These are phyloP conservation scores for Umbellularia californica DNA, from an alignment of 164 flowering plant species.

Conservation along the genomic window DNA sequence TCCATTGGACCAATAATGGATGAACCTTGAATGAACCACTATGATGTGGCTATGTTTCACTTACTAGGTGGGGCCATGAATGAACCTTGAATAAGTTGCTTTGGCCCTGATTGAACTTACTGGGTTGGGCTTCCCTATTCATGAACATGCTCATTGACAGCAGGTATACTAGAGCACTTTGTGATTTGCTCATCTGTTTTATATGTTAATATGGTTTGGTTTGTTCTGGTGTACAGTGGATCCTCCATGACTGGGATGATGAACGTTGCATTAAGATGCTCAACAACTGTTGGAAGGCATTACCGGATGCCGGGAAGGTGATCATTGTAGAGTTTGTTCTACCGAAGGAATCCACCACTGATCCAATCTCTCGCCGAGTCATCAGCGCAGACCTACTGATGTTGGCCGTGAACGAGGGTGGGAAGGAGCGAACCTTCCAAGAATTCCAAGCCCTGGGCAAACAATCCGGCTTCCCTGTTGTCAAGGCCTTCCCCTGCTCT, in stretches of 20 bases:
- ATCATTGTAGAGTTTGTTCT: conserved; percentile 13
- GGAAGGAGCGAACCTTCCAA: conserved; percentile 16
- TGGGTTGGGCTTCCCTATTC: too few species aligned
- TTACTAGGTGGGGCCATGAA: too few species aligned
- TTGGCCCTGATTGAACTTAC: too few species aligned
- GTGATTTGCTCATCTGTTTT: too few species aligned
- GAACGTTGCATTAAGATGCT: conserved; percentile 18
- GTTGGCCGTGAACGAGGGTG: conserved; percentile 17
- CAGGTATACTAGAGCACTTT: too few species aligned
- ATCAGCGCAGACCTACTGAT: conserved; percentile 6
- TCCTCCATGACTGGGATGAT: conserved; percentile 25
- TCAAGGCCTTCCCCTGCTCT: conserved; percentile 2
- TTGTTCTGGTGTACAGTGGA: conserved; percentile 12
- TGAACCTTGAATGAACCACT: too few species aligned
- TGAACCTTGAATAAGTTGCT: too few species aligned
- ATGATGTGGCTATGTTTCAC: too few species aligned
- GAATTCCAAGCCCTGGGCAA: conserved; percentile 20
- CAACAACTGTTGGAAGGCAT: conserved; percentile 25
- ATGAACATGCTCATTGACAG: too few species aligned
- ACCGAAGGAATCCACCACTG: neutral
- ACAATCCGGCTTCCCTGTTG: conserved; percentile 7
- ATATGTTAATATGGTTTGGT: too few species aligned
- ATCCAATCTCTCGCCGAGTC: neutral
- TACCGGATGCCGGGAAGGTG: conserved; percentile 24
- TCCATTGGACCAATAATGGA: too few species aligned